Evolutionary conservation across 495 filamentous ascomycete genomes (phyloP), one percentile per base, ranked within the genome.

Genomic region (Penicillium roqueforti): DNA sequence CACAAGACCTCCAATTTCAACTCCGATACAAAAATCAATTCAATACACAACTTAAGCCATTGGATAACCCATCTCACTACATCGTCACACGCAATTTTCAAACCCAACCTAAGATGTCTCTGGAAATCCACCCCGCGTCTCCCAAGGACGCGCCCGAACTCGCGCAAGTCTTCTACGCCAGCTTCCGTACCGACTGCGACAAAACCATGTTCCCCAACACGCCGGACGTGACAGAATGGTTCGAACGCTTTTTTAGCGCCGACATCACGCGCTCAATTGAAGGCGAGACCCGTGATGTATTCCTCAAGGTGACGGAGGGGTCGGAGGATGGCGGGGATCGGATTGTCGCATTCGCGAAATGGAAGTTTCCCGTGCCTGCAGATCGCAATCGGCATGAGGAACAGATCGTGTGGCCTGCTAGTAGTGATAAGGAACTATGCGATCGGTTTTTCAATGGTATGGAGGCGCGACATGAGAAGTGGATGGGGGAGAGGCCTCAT

Each of bases 331-430:
- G 48, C 16, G 26, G 29, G n/a, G n/a, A n/a, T n/a, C n/a, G n/a
- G 25, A 44, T 61, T 2, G 59, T 38, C 11, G 66, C 53, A 18
- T 67, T 67, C 22, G 66, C 66, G 32, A 63, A 65, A 49, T 69
- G 66, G 66, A 41, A 56, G 22, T 47, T 28, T 32, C 60, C 54
- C 25, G 51, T 9, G 6, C 10, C 9, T 43, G 52, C 61, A 29
- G 52, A 51, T 53, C 47, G 28, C 22, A 48, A 61, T 54, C 57
- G 18, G 28, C 53, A 47, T 5, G 51, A 59, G 18, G 18, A 58
- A 39, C 10, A 51, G 7, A 25, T 19, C 3, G 26, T 10, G 16
- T 66, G 59, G 59, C 60, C 68, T 0, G 37, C 45, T 14, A 48
- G 52, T 16, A 55, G 57, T 18, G 59, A 66, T 42, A 37, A 22